Percentiles rank a stretch among this genome's conserved stretches.
Conservation (phyloP, 2,329 filamentous ascomycete genomes). For the Colletotrichum musae region DNA sequence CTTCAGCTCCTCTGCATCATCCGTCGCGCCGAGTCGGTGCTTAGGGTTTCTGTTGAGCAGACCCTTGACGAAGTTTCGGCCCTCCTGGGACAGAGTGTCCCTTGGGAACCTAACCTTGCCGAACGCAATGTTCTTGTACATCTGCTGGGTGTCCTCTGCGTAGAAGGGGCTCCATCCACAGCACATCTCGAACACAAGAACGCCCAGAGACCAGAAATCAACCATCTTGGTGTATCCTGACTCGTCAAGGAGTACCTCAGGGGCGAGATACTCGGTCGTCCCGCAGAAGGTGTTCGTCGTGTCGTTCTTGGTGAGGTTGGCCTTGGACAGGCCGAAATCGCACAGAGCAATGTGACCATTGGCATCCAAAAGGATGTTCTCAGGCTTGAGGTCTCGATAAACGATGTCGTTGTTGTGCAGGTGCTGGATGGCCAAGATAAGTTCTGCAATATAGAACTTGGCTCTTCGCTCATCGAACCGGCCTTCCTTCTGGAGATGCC, state of each 20-base stretch:
- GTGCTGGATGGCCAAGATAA: constrained; percentile 95
- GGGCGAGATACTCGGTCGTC: constrained; percentile 96
- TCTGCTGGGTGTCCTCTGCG: constrained; percentile 98
- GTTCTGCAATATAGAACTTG: constrained; percentile 98
- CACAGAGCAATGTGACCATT: constrained; percentile 98
- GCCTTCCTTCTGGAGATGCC: constrained; percentile 97
- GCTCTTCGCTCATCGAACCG: constrained; percentile 94
- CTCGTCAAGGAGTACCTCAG: constrained; percentile 95
- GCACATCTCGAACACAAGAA: constrained; percentile 99
- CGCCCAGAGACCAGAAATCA: constrained; percentile 98
- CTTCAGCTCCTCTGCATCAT: constrained; percentile 95
- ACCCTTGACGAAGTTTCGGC: constrained; percentile 98
- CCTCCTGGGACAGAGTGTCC: constrained; percentile 94
- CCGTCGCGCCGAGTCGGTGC: constrained; percentile 90
- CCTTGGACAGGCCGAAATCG: constrained; percentile 97
- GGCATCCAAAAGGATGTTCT: constrained; percentile 96
- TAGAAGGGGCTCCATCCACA: constrained; percentile 99
- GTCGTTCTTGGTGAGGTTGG: constrained; percentile 95
- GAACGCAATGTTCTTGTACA: constrained; percentile 99
- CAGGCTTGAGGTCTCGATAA: constrained; percentile 96
- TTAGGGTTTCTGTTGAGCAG: constrained; percentile 96
- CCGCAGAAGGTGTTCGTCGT: constrained; percentile 99
- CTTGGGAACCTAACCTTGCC: constrained; percentile 97
- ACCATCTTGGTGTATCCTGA: constrained; percentile 99
- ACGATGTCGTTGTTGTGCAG: constrained; percentile 98